phyloP scores from a whole-genome alignment of 179 eudicot genomes.

The Carnegiea gigantea region DNA sequence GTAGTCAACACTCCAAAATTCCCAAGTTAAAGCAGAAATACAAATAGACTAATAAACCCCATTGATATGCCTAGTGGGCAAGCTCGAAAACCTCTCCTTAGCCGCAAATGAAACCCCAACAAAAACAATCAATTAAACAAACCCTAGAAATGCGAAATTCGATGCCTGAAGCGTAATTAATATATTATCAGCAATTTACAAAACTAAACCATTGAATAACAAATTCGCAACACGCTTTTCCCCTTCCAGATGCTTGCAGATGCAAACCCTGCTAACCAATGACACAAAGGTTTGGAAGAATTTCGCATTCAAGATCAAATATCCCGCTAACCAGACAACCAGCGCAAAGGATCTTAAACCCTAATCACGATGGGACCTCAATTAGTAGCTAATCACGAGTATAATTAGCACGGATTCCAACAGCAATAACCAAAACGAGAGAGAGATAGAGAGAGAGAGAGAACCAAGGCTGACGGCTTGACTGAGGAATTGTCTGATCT shows the following conservation, averaged over 20 bases:
- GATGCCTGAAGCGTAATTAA: neutral
- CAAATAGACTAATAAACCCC: too few species aligned
- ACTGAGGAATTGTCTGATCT: slow-evolving; percentile 43
- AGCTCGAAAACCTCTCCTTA: too few species aligned
- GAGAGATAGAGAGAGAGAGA: neutral
- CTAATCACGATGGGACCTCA: slow-evolving; percentile 1
- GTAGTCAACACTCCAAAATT: too few species aligned
- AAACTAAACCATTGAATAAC: neutral
- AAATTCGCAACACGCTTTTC: neutral
- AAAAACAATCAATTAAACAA: neutral
- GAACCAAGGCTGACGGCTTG: slow-evolving; percentile 54
- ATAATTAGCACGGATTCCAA: neutral
- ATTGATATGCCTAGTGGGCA: too few species aligned
- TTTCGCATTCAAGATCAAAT: neutral
- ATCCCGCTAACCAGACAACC: neutral
- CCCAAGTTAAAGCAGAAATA: too few species aligned
- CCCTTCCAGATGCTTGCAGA: neutral
- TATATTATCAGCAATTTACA: neutral
- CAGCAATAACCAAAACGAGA: neutral
- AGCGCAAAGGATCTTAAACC: slow-evolving; percentile 6
- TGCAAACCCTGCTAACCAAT: neutral
- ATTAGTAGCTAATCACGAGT: neutral
- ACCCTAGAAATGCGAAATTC: neutral
- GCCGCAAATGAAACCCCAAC: neutral
- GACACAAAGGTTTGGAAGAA: neutral